Base-by-base conservation (phyloP, 2,329 filamentous ascomycete genomes). In the Colletotrichum salicis region DNA sequence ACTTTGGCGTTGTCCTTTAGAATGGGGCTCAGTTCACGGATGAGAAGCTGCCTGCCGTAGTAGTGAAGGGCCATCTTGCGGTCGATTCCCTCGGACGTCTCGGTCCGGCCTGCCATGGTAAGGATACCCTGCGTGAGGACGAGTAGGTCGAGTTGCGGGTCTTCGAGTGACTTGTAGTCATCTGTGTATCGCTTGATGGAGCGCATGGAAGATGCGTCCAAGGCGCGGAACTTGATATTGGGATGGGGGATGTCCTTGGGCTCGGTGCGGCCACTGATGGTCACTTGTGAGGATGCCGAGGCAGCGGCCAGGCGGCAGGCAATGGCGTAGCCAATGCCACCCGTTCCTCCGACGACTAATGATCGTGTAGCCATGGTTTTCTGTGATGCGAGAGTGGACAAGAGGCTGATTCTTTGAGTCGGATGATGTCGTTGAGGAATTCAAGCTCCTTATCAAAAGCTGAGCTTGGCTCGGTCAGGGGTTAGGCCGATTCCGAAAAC, bases 41-140 rank as follows among this genome's bases (percentile, higher is more conserved):
- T 80, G 15, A 86, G 81, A 0, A 84, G 79, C 72, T 86, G 84
- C 13, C 80, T 81, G 19, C 84, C 81, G 69, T 86, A 86, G 72
- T 84, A 86, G 66, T 85, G 83, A n/a, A 86, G 76, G 0, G 80
- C 81, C 78, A 86, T 82, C 73, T 85, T 86, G 58, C 77, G 77
- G 59, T 86, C 83, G 19, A 86, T 80, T 0, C 83, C 84, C 71
- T 87, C 85, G 1, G 80, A 31, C 0, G 84, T 85, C 72, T 86
- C 83, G 1, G 76, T 79, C 48, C 82, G 73, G 0, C 82, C 81
- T 4, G 76, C 77, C 7, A 77, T 75, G 0, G 81, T 80, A 29
- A 83, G 56, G 63, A 83, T 79, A 45, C 83, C 82, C 70, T 83
- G 82, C 0, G 79, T 81, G 69, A 84, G 76, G 64, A 84, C 76